phyloP scores from a whole-genome alignment of 2,329 filamentous ascomycete species.

The Apiospora hydei region DNA sequence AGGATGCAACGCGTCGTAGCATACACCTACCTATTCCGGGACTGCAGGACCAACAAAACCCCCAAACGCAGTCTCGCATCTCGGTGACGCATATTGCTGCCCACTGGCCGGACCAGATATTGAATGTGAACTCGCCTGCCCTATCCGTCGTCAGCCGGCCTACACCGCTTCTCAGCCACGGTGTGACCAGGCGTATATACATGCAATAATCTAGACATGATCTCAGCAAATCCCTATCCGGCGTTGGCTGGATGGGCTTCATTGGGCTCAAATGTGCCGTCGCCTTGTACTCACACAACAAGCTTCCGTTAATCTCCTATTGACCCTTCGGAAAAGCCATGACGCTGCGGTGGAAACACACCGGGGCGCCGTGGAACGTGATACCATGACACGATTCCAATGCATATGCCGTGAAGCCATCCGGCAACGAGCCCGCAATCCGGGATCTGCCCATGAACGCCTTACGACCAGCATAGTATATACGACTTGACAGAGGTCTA shows the following conservation, averaged over 20 bases:
- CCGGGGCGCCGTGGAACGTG: constrained; percentile 7
- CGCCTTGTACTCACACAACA: background rate
- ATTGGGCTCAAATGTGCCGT: background rate
- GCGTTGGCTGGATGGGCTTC: background rate
- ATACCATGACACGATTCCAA: constrained; percentile 17
- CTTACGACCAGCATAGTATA: background rate
- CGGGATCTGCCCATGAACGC: background rate
- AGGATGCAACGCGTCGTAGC: background rate
- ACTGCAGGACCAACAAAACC: background rate
- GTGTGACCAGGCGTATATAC: constrained; percentile 14
- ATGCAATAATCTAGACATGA: background rate
- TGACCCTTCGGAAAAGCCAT: background rate
- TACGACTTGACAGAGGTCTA: background rate
- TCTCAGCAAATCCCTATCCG: background rate
- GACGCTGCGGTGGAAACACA: background rate
- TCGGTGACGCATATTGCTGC: constrained; percentile 8
- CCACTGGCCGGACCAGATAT: background rate
- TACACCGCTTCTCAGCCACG: constrained; percentile 19
- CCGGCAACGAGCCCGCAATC: constrained; percentile 1
- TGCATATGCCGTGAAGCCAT: constrained; percentile 15
- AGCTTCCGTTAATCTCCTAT: background rate
- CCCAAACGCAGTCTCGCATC: constrained; percentile 2
- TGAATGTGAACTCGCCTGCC: background rate
- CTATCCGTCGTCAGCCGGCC: background rate
- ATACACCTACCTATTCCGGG: constrained; percentile 4